Conservation (phyloP, 768 basidiomycete species). For the Sistotremastrum suecicum region DNA sequence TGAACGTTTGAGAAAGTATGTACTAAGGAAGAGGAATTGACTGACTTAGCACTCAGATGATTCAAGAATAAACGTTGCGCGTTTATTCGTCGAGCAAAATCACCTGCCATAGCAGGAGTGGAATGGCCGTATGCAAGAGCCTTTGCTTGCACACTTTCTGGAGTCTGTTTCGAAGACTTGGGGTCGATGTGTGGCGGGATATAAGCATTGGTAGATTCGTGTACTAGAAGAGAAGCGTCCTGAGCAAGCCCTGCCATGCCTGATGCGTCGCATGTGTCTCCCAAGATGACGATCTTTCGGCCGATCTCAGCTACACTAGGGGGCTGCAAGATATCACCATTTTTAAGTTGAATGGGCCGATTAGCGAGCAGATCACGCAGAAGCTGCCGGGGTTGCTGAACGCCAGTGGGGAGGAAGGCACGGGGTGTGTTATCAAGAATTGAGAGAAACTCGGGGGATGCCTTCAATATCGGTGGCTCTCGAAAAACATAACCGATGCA, state of each 20-base stretch:
- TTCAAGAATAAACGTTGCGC: constrained; percentile 59
- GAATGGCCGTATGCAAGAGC: constrained; percentile 64
- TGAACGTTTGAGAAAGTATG: not conserved
- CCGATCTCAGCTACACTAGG: constrained; percentile 24
- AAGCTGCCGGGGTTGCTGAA: constrained; percentile 13
- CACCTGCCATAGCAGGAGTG: constrained; percentile 63
- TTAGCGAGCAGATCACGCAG: constrained; percentile 11
- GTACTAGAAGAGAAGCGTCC: constrained; percentile 63
- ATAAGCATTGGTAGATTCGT: constrained; percentile 71
- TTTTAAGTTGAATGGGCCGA: constrained; percentile 14
- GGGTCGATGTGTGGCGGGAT: constrained; percentile 44
- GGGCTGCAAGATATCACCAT: constrained; percentile 16
- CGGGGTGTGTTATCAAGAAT: constrained; percentile 7
- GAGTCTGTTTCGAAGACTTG: constrained; percentile 30
- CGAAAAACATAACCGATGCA: constrained; percentile 69
- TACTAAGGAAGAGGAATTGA: not conserved
- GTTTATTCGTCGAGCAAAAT: constrained; percentile 46
- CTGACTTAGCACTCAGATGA: constrained; percentile 60
- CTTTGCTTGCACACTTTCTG: constrained; percentile 38
- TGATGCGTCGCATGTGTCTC: constrained; percentile 60
- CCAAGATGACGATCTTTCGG: constrained; percentile 61
- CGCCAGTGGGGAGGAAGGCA: constrained; percentile 14
- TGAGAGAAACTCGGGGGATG: constrained; percentile 6
- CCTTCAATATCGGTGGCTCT: constrained; percentile 26
- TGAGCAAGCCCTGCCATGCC: constrained; percentile 46